A percentile compares a stretch with the other conserved stretches of the same genome.
These are phyloP conservation scores for Aristolochia contorta DNA, from an alignment of 164 flowering plant genomes.

Conservation along the genomic window DNA sequence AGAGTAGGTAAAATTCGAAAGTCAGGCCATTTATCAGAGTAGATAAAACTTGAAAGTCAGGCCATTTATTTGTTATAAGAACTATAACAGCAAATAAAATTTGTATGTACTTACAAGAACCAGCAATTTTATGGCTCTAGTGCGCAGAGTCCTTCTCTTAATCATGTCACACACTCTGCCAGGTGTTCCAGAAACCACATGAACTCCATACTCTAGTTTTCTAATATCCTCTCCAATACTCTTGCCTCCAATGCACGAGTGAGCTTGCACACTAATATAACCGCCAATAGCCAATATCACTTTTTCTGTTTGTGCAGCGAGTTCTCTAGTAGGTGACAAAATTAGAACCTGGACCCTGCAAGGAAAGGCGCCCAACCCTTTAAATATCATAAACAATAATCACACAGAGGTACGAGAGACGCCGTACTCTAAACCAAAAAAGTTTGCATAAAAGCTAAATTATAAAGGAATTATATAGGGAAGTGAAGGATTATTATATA, in stretches of 20 bases:
- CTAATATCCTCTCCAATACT: conserved; percentile 94
- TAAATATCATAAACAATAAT: too few relatives aligned
- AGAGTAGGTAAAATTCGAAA: not conserved
- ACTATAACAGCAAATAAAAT: not conserved
- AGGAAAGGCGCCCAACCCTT: conserved; percentile 3
- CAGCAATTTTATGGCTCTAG: conserved; percentile 77
- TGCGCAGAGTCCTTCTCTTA: conserved; percentile 84
- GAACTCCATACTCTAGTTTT: conserved; percentile 87
- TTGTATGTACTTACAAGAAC: conserved; percentile 53
- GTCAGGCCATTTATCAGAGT: not conserved
- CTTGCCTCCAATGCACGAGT: conserved; percentile 93
- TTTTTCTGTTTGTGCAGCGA: conserved; percentile 87
- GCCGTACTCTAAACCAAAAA: too few relatives aligned
- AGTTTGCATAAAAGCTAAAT: not conserved
- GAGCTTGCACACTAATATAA: conserved; percentile 69
- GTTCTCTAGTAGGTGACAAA: conserved; percentile 92
- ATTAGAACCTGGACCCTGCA: conserved; percentile 91
- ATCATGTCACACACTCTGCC: conserved; percentile 99
- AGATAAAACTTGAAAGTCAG: not conserved
- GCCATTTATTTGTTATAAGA: not conserved
- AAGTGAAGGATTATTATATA: not conserved
- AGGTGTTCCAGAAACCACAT: conserved; percentile 97
- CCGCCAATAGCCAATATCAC: conserved; percentile 70
- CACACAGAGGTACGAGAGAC: too few relatives aligned
- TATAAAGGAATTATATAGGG: not conserved